phyloP scores from a whole-genome alignment of 345 rosid species.

The Eucalyptus cladocalyx region DNA sequence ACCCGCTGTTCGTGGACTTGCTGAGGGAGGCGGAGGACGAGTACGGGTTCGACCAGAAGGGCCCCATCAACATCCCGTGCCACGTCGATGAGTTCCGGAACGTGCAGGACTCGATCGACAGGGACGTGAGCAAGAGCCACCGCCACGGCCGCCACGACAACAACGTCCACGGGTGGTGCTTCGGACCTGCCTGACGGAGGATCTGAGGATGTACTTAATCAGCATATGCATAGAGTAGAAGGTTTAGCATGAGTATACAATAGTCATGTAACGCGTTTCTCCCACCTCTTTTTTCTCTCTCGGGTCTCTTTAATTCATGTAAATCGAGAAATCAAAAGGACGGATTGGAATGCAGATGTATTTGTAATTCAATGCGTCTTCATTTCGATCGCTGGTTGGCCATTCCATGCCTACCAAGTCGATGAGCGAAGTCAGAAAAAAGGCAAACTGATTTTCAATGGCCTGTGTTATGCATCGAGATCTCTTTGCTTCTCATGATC shows the following conservation, averaged over 20 bases:
- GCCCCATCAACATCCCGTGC: slow-evolving; percentile 76
- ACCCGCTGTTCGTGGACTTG: slow-evolving; percentile 53
- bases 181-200: slow-evolving; percentile 14
- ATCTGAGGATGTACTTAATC: neutral
- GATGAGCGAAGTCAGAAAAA: neutral
- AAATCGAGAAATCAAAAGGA: neutral
- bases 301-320: neutral
- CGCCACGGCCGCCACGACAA: slow-evolving; percentile 5
- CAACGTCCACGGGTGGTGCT: slow-evolving; percentile 26
- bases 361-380: neutral
- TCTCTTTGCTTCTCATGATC: neutral
- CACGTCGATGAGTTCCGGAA: slow-evolving; percentile 58
- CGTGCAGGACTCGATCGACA: slow-evolving; percentile 51
- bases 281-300: neutral
- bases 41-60: slow-evolving; percentile 59
- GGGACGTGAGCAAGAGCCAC: slow-evolving; percentile 26
- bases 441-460: neutral
- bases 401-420: neutral
- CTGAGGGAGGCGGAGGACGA: slow-evolving; percentile 69
- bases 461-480: neutral
- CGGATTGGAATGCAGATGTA: neutral
- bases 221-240: neutral
- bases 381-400: neutral
- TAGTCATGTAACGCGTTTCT: neutral
- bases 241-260: neutral